These are phyloP conservation scores for Leucocoprinus leucothites DNA, from an alignment of 768 basidiomycete species.

Conservation along the genomic window DNA sequence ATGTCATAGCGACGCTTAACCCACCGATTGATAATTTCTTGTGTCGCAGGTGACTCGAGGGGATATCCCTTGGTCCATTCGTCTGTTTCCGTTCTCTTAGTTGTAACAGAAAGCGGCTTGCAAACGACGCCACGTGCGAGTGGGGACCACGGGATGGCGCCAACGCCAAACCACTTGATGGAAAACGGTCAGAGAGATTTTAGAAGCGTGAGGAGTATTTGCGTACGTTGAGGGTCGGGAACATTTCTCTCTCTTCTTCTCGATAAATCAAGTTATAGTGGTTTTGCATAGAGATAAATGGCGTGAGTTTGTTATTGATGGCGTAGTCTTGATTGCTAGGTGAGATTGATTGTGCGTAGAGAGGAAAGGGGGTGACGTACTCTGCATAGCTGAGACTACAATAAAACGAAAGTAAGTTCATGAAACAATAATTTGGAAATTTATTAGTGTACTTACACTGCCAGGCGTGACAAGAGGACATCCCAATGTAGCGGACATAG, in stretches of 20 bases:
- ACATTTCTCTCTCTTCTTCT: slow-evolving; percentile 63
- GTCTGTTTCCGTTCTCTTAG: slow-evolving; percentile 37
- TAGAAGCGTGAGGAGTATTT: background rate
- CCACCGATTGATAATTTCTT: slow-evolving; percentile 37
- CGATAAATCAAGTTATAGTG: slow-evolving; percentile 58
- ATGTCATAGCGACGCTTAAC: background rate
- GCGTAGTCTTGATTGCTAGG: slow-evolving; percentile 45
- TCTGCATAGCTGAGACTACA: slow-evolving; percentile 52
- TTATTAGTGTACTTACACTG: slow-evolving; percentile 45
- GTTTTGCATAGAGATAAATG: slow-evolving; percentile 70
- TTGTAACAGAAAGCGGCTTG: slow-evolving; percentile 37
- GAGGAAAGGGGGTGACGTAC: slow-evolving; percentile 23
- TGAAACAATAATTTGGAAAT: background rate
- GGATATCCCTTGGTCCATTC: slow-evolving; percentile 18
- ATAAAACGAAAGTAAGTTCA: background rate
- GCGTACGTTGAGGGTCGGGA: slow-evolving; percentile 50
- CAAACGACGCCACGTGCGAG: slow-evolving; percentile 50
- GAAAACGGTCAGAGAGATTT: background rate
- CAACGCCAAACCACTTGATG: slow-evolving; percentile 49
- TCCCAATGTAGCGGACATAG: slow-evolving; percentile 58
- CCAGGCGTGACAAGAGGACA: slow-evolving; percentile 53
- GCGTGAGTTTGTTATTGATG: slow-evolving; percentile 50
- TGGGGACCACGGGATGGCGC: slow-evolving; percentile 58
- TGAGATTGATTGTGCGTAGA: background rate
- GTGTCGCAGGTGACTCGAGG: slow-evolving; percentile 20